Conservation (phyloP, 2,329 filamentous ascomycete genomes). For the Penicillium sp. region DNA sequence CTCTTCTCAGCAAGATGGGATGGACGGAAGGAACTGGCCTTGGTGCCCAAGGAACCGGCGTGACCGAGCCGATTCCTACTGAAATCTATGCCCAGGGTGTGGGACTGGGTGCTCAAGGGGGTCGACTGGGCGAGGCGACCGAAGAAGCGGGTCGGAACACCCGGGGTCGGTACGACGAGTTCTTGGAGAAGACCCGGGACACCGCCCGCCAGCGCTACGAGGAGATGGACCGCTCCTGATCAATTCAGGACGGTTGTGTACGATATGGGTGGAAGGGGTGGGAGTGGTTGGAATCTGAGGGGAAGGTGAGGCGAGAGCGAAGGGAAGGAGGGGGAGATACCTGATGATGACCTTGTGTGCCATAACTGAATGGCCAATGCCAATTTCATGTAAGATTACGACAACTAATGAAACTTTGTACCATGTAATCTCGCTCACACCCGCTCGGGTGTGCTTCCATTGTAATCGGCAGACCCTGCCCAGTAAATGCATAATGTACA, state of each 20-base stretch:
- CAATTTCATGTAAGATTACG: background rate
- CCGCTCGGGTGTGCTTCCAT: slow-evolving; percentile 2
- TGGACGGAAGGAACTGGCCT: slow-evolving; percentile 43
- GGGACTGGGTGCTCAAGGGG: slow-evolving; percentile 42
- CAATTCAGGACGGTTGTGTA: slow-evolving; percentile 3
- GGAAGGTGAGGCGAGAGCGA: background rate
- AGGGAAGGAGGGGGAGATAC: background rate
- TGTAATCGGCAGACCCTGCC: slow-evolving; percentile 8
- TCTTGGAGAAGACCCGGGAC: slow-evolving; percentile 41
- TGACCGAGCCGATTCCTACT: slow-evolving; percentile 41
- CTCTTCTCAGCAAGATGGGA: slow-evolving; percentile 45
- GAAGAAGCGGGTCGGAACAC: slow-evolving; percentile 44
- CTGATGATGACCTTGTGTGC: background rate
- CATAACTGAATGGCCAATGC: background rate
- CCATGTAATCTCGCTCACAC: background rate
- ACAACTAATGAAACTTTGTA: background rate
- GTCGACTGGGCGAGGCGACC: slow-evolving; percentile 43
- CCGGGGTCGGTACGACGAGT: slow-evolving; percentile 40
- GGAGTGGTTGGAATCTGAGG: background rate
- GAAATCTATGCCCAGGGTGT: slow-evolving; percentile 45
- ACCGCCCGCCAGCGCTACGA: slow-evolving; percentile 43
- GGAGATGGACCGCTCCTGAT: slow-evolving; percentile 27
- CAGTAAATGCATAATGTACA: slow-evolving; percentile 16
- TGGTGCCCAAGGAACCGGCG: slow-evolving; percentile 42
- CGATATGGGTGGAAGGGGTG: slow-evolving; percentile 4